These are phyloP conservation scores for Boletus albobrunnescens DNA, from an alignment of 1,284 basidiomycete genomes.

Conservation along the genomic window DNA sequence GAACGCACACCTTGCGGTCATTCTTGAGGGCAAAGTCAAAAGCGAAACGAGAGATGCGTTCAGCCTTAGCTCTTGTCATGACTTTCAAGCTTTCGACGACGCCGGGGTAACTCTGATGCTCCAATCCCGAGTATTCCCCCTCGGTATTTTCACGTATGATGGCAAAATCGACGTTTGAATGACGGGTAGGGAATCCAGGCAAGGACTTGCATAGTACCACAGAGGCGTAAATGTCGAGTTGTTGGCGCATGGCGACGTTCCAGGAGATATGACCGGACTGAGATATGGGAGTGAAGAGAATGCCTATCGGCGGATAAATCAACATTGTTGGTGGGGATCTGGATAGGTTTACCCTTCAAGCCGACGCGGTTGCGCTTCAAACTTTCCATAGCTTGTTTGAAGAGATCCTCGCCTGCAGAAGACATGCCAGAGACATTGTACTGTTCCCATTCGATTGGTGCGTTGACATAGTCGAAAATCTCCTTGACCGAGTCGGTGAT, in stretches of 20 bases:
- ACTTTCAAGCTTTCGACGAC: slow-evolving; percentile 99
- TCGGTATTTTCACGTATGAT: slow-evolving; percentile 99
- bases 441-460: slow-evolving; percentile 99
- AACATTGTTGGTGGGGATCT: neutral
- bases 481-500: slow-evolving; percentile 99
- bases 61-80: slow-evolving; percentile 91
- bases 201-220: slow-evolving; percentile 98
- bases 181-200: slow-evolving; percentile 94
- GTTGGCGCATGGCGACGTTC: slow-evolving; percentile 99
- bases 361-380: slow-evolving; percentile 97
- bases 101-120: slow-evolving; percentile 97
- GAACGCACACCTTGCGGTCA: slow-evolving; percentile 75
- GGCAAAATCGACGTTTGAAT: slow-evolving; percentile 96
- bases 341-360: slow-evolving; percentile 73
- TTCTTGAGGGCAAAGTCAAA: slow-evolving; percentile 99
- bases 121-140: slow-evolving; percentile 98
- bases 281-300: slow-evolving; percentile 97
- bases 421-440: slow-evolving; percentile 98
- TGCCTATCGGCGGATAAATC: slow-evolving; percentile 53
- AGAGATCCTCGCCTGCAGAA: slow-evolving; percentile 88
- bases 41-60: slow-evolving; percentile 95
- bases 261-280: slow-evolving; percentile 97
- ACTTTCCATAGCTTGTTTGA: slow-evolving; percentile 97
- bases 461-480: slow-evolving; percentile 96
- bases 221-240: slow-evolving; percentile 98